Percentiles rank a stretch among this genome's conserved stretches.
Conservation (phyloP, 2,329 filamentous ascomycete species). For the Dendrostoma leiphaemia region DNA sequence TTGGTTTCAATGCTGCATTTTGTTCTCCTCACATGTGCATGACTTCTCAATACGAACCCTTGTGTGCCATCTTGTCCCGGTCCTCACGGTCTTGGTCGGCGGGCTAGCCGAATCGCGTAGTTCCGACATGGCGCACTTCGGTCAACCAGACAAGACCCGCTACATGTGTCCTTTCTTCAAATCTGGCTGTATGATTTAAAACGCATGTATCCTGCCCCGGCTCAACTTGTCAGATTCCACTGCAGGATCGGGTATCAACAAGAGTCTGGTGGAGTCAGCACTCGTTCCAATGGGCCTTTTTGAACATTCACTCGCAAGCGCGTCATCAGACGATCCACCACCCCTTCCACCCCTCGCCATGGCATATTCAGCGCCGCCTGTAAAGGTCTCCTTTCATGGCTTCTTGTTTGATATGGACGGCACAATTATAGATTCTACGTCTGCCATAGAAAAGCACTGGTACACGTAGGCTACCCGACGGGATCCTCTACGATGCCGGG, state of each 20-base stretch:
- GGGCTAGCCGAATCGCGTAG: conserved; percentile 9
- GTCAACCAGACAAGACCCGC: not conserved
- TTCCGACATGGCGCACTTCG: conserved; percentile 7
- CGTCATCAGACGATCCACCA: not conserved
- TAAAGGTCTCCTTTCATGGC: conserved; percentile 49
- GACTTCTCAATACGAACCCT: too few species aligned
- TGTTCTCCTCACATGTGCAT: too few species aligned
- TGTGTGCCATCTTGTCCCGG: too few species aligned
- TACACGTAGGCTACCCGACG: conserved; percentile 62
- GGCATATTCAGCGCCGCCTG: conserved; percentile 41
- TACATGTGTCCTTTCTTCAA: not conserved
- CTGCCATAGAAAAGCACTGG: conserved; percentile 78
- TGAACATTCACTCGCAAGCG: not conserved
- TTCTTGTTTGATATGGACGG: conserved; percentile 77
- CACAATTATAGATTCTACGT: conserved; percentile 79
- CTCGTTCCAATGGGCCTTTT: not conserved
- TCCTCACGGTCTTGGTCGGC: not conserved
- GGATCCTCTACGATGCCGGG: too few species aligned
- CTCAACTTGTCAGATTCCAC: too few species aligned
- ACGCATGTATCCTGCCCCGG: too few species aligned
- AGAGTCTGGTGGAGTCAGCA: too few species aligned
- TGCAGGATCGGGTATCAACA: too few species aligned
- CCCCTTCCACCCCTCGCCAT: not conserved
- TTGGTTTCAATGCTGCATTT: too few species aligned
- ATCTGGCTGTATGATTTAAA: too few species aligned